These are phyloP conservation scores for Talaromyces sp. DNA, from an alignment of 2,329 filamentous ascomycete genomes.

Conservation along the genomic window DNA sequence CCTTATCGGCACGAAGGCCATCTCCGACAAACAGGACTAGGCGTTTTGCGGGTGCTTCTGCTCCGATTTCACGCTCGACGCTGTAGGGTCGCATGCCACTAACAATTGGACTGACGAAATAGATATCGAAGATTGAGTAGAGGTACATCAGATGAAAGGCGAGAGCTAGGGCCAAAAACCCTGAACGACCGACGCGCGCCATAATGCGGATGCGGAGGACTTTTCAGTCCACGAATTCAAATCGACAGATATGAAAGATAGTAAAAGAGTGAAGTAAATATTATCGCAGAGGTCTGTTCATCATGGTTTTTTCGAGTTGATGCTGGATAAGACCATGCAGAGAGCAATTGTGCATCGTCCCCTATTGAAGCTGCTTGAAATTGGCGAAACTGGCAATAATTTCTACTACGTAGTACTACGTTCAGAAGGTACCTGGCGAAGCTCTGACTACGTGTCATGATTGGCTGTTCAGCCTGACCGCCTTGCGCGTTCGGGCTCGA, in stretches of 20 bases:
- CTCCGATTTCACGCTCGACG: slow-evolving; percentile 58
- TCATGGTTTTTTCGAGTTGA: background rate
- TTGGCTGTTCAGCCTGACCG: background rate
- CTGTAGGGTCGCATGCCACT: slow-evolving; percentile 84
- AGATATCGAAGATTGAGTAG: slow-evolving; percentile 95
- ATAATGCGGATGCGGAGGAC: slow-evolving; percentile 26
- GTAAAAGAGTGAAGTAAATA: background rate
- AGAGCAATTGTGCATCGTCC: slow-evolving; percentile 4
- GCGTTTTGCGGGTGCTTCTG: slow-evolving; percentile 77
- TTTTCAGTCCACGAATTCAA: background rate
- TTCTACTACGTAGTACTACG: background rate
- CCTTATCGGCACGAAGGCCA: slow-evolving; percentile 93
- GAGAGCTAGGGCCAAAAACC: slow-evolving; percentile 83
- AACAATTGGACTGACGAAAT: slow-evolving; percentile 96
- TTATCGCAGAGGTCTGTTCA: background rate
- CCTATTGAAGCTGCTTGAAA: background rate
- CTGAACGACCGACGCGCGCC: slow-evolving; percentile 64
- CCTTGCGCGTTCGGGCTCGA: background rate
- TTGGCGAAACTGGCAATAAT: slow-evolving; percentile 9
- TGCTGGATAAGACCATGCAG: background rate
- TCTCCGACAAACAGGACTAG: slow-evolving; percentile 96
- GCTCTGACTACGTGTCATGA: background rate
- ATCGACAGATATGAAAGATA: background rate
- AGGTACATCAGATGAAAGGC: slow-evolving; percentile 93
- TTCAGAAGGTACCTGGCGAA: slow-evolving; percentile 20